Evolutionary conservation across 2,329 filamentous ascomycete species (phyloP).

Genomic region (Pochonia chlamydosporia): DNA sequence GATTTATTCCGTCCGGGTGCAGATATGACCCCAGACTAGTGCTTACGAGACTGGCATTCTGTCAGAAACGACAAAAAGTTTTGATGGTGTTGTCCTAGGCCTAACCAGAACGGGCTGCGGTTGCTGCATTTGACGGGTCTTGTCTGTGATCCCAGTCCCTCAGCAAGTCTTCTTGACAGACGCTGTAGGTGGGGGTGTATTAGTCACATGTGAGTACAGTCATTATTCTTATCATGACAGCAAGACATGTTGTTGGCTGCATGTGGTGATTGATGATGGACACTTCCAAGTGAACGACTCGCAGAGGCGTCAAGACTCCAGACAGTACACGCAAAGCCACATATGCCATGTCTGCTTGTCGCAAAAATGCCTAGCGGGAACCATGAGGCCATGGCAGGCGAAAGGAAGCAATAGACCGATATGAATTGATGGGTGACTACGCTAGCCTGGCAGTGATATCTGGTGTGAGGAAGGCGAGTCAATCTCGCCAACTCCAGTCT

Average conservation of each 20-base stretch:
- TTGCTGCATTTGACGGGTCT: not conserved
- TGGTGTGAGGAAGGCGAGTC: too few relatives aligned
- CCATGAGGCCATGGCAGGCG: too few relatives aligned
- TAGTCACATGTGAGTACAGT: not conserved
- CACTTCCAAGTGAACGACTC: not conserved
- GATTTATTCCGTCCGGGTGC: too few relatives aligned
- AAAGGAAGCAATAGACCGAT: too few relatives aligned
- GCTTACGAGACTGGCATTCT: not conserved
- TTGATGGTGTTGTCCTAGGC: too few relatives aligned
- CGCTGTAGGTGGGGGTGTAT: not conserved
- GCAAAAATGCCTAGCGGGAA: not conserved
- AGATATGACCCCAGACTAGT: too few relatives aligned
- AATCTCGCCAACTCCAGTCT: too few relatives aligned
- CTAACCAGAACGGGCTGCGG: too few relatives aligned
- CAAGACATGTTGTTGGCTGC: not conserved
- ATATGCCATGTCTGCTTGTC: not conserved
- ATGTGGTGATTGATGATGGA: not conserved
- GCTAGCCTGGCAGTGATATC: too few relatives aligned
- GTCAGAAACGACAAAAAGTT: not conserved
- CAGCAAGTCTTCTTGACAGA: not conserved
- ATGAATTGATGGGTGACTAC: too few relatives aligned
- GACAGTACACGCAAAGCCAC: not conserved
- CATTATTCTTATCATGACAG: not conserved
- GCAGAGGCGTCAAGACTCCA: not conserved
- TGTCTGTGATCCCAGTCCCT: not conserved